Evolutionary conservation across 2,329 filamentous ascomycete species (phyloP).

Genomic region (Trichoderma sp.): DNA sequence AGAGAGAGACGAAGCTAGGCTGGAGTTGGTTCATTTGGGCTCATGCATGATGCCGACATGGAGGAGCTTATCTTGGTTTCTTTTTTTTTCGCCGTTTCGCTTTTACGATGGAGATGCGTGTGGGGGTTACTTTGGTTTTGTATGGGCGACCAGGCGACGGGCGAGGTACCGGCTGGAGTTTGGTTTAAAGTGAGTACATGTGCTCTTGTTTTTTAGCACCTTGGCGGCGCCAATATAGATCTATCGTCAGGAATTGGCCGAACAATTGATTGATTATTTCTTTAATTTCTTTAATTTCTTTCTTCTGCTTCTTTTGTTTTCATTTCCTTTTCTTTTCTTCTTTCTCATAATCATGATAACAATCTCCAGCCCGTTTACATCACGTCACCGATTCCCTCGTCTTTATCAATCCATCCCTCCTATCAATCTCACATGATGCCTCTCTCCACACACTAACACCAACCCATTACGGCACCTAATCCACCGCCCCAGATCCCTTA

Average conservation of each 20-base stretch:
- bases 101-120: neutral
- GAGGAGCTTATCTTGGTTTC: conserved; percentile 6
- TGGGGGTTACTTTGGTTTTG: neutral
- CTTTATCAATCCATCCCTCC: neutral
- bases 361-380: neutral
- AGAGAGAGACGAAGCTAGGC: neutral
- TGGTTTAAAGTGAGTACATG: neutral
- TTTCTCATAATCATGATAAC: neutral
- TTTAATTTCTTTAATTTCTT: neutral
- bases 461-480: conserved; percentile 5
- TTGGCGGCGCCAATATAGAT: neutral
- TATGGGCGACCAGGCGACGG: neutral
- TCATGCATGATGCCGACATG: conserved; percentile 14
- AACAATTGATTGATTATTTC: neutral
- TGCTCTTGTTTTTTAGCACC: neutral
- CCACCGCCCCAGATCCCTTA: neutral
- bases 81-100: neutral
- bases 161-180: neutral
- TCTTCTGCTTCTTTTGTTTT: too few species aligned
- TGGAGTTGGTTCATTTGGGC: neutral
- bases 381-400: neutral
- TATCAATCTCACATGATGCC: neutral
- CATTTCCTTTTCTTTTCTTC: too few species aligned
- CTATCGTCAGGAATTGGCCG: neutral
- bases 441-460: neutral